Evolutionary conservation across 2,329 filamentous ascomycete species (phyloP), one percentile per base, ranked within the genome.

Genomic region (Zasmidium citrigriseum): DNA sequence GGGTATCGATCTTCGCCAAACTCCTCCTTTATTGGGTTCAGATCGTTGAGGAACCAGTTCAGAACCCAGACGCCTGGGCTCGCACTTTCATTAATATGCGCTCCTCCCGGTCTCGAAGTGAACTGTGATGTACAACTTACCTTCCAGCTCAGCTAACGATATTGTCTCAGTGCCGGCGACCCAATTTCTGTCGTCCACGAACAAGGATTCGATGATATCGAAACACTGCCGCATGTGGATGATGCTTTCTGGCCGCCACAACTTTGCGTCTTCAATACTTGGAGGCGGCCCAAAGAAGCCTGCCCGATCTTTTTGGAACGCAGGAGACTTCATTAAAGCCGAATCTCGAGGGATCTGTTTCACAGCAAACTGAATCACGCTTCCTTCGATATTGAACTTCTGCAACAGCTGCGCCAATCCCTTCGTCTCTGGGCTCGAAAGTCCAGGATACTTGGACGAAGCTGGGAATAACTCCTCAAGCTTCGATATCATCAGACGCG

Each of bases 121-220:
- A 12, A 10, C 14, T 22, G 4, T 41, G 34, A 41, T 41, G 5
- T 9, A n/a, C n/a, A 20, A 45, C 55, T 47, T 34, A 60, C 65
- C 66, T 74, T 91, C 86, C 59, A 91, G 85, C 70, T 92, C 89
- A 3, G 83, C 86, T 61, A 90, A 71, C 1, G 77, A 80, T 1
- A 86, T 84, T 18, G 72, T 71, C 2, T 79, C 67, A 1, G 79
- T 82, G 11, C 76, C 78, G 12, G 87, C 73, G 9, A 91, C 73
- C 88, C 87, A 91, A 2, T 81, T 70, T 55, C 87, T 78, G n/a
- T 84, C 86, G 73, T 91, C 88, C 0, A 78, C 82, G 4, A 92
- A 76, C 54, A 90, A 70, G 1, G 74, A 78, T 75, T 92, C 89
- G 1, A 90, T 70, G 46, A 87, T 69, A 38, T 78, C 78, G 63